Evolutionary conservation across 2,329 filamentous ascomycete species (phyloP).

Genomic region (Penicillium concentricum): DNA sequence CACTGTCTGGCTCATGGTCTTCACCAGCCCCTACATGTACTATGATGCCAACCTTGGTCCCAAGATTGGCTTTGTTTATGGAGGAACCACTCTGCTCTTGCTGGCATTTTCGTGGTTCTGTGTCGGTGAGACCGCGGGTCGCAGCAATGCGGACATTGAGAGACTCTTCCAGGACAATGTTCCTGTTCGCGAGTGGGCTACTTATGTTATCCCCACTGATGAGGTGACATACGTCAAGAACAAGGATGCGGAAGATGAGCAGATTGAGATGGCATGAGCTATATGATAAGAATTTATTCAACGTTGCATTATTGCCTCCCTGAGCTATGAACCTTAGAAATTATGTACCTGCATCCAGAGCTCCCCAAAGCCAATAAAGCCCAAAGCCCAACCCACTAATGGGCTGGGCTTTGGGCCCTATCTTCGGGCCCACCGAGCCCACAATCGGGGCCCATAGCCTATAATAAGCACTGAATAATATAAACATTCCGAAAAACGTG

Average conservation of each 20-base stretch:
- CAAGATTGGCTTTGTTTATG: constrained; percentile 38
- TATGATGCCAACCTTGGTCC: constrained; percentile 33
- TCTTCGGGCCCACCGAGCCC: too few relatives aligned
- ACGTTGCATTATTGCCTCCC: too few relatives aligned
- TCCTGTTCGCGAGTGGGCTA: constrained; percentile 35
- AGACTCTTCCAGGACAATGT: constrained; percentile 41
- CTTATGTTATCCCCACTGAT: constrained; percentile 17
- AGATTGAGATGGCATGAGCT: constrained; percentile 14
- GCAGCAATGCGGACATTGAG: constrained; percentile 38
- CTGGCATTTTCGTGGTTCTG: constrained; percentile 40
- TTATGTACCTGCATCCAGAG: too few relatives aligned
- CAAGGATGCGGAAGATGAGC: constrained; percentile 3
- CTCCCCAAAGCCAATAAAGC: too few relatives aligned
- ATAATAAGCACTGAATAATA: too few relatives aligned
- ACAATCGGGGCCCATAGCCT: too few relatives aligned
- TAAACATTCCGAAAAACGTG: too few relatives aligned
- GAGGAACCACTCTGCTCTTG: constrained; percentile 28
- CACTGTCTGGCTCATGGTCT: constrained; percentile 33
- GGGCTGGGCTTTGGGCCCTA: too few relatives aligned
- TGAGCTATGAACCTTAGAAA: too few relatives aligned
- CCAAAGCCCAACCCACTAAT: too few relatives aligned
- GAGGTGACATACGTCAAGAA: constrained; percentile 3
- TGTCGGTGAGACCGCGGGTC: constrained; percentile 41
- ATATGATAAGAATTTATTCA: background rate
- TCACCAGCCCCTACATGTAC: constrained; percentile 38